These are phyloP conservation scores for Exophiala mesophila DNA, from an alignment of 2,329 filamentous ascomycete species.

Conservation along the genomic window DNA sequence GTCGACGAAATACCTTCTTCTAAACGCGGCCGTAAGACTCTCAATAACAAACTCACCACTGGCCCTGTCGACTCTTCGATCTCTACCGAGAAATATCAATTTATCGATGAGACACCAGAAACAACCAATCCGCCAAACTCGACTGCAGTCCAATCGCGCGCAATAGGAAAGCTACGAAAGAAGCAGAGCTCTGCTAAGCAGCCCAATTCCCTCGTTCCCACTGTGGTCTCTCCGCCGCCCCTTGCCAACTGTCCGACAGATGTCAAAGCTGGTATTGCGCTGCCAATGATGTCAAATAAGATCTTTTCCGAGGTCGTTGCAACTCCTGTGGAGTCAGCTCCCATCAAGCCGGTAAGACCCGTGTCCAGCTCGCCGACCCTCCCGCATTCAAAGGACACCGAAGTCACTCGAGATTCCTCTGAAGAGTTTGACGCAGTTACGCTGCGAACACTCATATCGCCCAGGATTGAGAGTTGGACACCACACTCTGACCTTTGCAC, in stretches of 20 bases:
- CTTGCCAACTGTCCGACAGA: slow-evolving; percentile 3
- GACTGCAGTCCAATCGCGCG: slow-evolving; percentile 2
- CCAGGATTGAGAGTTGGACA: not conserved
- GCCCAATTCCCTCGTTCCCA: slow-evolving; percentile 5
- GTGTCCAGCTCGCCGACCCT: not conserved
- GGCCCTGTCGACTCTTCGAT: slow-evolving; percentile 6
- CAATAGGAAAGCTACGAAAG: slow-evolving; percentile 4
- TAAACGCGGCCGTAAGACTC: slow-evolving; percentile 5
- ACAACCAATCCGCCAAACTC: slow-evolving; percentile 4
- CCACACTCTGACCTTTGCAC: slow-evolving; percentile 3
- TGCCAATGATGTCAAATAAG: not conserved
- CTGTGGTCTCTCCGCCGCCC: not conserved
- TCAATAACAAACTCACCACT: slow-evolving; percentile 2
- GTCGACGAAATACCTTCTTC: slow-evolving; percentile 1
- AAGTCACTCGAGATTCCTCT: slow-evolving; percentile 3
- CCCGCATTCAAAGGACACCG: slow-evolving; percentile 3
- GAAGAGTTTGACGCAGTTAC: slow-evolving; percentile 1
- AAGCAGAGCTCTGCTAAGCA: slow-evolving; percentile 4
- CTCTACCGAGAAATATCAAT: slow-evolving; percentile 6
- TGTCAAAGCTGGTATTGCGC: slow-evolving; percentile 3
- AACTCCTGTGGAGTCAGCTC: not conserved
- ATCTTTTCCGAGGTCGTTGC: not conserved
- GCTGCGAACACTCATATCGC: slow-evolving; percentile 1
- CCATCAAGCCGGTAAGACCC: not conserved
- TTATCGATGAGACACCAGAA: slow-evolving; percentile 6